phyloP scores from a whole-genome alignment of 805 yeast genomes.

The Kluyveromyces dobzhanskii region DNA sequence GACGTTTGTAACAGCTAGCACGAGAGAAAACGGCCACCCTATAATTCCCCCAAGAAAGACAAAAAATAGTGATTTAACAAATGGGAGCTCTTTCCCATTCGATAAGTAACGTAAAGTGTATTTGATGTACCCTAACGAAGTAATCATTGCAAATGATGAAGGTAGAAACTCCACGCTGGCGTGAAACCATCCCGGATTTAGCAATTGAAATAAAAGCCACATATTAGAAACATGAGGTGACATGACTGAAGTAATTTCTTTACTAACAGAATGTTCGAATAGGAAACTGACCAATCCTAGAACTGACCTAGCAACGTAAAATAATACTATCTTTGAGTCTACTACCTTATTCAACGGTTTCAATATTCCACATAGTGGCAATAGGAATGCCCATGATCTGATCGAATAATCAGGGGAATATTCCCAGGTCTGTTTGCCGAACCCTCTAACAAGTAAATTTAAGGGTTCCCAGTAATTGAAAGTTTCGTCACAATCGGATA shows the following conservation, averaged over 20 bases:
- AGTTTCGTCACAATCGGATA: constrained; percentile 88
- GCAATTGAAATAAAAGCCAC: constrained; percentile 53
- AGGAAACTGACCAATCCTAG: constrained; percentile 21
- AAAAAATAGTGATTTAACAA: constrained; percentile 21
- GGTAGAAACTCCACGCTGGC: constrained; percentile 84
- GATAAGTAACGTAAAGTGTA: constrained; percentile 23
- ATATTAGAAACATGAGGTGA: constrained; percentile 38
- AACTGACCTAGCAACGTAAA: constrained; percentile 19
- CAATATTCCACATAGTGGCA: constrained; percentile 32
- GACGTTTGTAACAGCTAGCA: constrained; percentile 53
- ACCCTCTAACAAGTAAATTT: constrained; percentile 64
- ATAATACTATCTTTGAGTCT: constrained; percentile 24
- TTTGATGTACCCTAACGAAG: constrained; percentile 27
- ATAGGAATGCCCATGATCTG: constrained; percentile 73
- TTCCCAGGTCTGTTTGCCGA: constrained; percentile 96
- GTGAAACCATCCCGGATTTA: constrained; percentile 80
- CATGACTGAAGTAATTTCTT: constrained; percentile 17
- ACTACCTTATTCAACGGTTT: constrained; percentile 16
- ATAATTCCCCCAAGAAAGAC: constrained; percentile 56
- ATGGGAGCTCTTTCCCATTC: constrained; percentile 14
- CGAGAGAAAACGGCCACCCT: constrained; percentile 89
- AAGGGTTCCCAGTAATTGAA: constrained; percentile 95
- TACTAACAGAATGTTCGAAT: constrained; percentile 37
- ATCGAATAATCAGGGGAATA: constrained; percentile 86
- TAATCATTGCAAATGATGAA: constrained; percentile 63